These are phyloP conservation scores for Alnus rubra DNA, from an alignment of 306 rosid species.

Conservation along the genomic window DNA sequence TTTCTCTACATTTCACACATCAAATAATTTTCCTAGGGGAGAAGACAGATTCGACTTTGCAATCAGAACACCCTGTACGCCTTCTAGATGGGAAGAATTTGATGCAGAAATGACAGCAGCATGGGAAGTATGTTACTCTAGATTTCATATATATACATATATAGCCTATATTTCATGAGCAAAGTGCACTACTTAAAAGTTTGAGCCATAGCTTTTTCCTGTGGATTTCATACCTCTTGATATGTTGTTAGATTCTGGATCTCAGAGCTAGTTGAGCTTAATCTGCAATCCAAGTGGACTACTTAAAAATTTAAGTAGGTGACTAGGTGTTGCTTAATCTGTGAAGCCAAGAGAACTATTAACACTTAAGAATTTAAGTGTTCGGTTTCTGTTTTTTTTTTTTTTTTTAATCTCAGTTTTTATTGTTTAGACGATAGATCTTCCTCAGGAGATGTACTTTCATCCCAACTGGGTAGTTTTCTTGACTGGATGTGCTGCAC, in stretches of 20 bases:
- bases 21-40: constrained; percentile 52
- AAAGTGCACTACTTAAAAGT: too few species aligned
- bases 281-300: neutral
- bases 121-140: constrained; percentile 79
- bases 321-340: neutral
- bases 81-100: constrained; percentile 91
- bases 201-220: neutral
- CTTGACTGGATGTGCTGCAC: neutral
- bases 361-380: too few species aligned
- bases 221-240: neutral
- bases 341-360: neutral
- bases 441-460: neutral
- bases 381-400: neutral
- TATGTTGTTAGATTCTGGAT: neutral
- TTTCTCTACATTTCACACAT: constrained; percentile 9
- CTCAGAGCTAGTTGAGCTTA: neutral
- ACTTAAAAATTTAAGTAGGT: neutral
- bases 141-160: neutral
- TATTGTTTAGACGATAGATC: neutral
- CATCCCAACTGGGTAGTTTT: neutral
- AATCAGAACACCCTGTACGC: constrained; percentile 84
- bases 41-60: constrained; percentile 83
- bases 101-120: constrained; percentile 88
- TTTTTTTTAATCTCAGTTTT: neutral
- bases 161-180: too few species aligned